Evolutionary conservation across 768 basidiomycete species (phyloP).

Genomic region (Tylopilus vinaceipallidus): DNA sequence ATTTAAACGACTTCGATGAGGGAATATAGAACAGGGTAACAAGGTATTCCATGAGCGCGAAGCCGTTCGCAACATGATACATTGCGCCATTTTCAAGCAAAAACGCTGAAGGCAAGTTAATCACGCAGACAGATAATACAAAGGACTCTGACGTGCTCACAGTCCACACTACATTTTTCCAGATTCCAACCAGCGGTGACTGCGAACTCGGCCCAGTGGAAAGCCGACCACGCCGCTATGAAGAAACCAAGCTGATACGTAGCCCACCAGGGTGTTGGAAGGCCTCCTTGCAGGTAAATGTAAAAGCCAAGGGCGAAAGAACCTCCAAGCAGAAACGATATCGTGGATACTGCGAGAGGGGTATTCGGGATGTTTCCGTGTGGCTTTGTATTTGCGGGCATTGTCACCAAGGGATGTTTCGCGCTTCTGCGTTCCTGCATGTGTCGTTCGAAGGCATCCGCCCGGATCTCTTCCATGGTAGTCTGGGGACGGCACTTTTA

Average conservation of each 20-base stretch:
- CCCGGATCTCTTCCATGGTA: conserved; percentile 33
- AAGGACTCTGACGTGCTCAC: conserved; percentile 47
- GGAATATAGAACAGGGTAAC: conserved; percentile 67
- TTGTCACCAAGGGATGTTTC: conserved; percentile 50
- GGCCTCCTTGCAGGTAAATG: conserved; percentile 48
- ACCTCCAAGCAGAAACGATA: conserved; percentile 85
- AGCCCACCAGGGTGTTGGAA: conserved; percentile 52
- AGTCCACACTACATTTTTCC: conserved; percentile 89
- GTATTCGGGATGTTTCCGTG: conserved; percentile 83
- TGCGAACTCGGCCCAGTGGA: conserved; percentile 94
- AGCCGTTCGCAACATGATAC: conserved; percentile 82
- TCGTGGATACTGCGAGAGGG: conserved; percentile 69
- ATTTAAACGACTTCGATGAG: conserved; percentile 54
- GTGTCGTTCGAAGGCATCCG: conserved; percentile 41
- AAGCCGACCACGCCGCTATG: conserved; percentile 75
- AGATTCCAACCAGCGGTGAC: conserved; percentile 96
- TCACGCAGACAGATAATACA: background rate
- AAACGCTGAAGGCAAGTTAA: conserved; percentile 59
- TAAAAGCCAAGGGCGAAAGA: conserved; percentile 58
- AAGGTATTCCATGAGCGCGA: conserved; percentile 80
- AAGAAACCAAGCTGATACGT: conserved; percentile 84
- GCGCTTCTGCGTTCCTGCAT: conserved; percentile 40
- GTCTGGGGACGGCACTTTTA: too few species aligned
- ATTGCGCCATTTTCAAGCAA: conserved; percentile 84
- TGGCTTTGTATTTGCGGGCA: conserved; percentile 39